phyloP scores from a whole-genome alignment of 345 rosid genomes.

The Rhodamnia rubescens region DNA sequence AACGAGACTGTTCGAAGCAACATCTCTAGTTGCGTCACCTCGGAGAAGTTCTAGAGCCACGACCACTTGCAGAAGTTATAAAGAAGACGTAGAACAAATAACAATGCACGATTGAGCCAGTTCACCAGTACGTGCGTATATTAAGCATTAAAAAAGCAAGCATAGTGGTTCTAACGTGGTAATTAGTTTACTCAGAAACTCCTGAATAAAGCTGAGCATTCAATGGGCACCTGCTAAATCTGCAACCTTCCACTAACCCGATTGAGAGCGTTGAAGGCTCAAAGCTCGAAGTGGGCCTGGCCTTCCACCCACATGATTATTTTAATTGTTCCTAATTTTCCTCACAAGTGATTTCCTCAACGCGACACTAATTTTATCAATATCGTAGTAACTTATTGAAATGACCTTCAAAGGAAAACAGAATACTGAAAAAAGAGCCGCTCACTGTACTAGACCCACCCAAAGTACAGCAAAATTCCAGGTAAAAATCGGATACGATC shows the following conservation, averaged over 20 bases:
- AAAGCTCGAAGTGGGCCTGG: neutral
- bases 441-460: neutral
- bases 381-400: neutral
- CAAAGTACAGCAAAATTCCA: neutral
- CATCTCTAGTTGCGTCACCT: neutral
- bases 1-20: neutral
- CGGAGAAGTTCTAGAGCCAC: neutral
- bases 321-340: neutral
- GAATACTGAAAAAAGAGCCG: neutral
- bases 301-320: neutral
- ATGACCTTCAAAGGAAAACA: neutral
- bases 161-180: neutral
- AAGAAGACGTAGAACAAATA: neutral
- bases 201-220: neutral
- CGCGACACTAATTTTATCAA: too few species aligned
- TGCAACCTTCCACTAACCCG: neutral
- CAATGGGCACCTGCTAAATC: neutral
- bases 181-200: neutral
- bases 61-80: neutral
- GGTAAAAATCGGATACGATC: neutral
- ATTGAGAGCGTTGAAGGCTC: neutral
- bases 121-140: neutral
- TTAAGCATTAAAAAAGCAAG: neutral
- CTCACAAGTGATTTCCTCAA: neutral
- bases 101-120: neutral